Conservation (phyloP, 2,329 filamentous ascomycete species). For the Hymenoscyphus infarciens region DNA sequence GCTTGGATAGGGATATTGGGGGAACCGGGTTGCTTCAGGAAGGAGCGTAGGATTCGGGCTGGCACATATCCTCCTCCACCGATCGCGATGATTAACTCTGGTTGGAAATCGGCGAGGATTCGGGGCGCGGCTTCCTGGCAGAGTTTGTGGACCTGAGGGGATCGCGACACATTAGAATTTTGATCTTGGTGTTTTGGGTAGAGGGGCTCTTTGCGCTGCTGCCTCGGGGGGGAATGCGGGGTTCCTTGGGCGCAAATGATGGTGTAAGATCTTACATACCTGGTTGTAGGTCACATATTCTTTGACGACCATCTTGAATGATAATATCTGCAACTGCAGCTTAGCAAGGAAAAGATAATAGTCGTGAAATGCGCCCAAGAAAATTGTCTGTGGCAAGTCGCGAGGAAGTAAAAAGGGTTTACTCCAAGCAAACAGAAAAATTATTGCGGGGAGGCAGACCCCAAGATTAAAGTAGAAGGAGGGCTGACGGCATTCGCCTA, state of each 20-base stretch:
- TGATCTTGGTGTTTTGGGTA: slow-evolving; percentile 5
- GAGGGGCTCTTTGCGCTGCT: neutral
- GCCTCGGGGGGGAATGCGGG: slow-evolving; percentile 7
- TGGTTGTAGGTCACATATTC: slow-evolving; percentile 90
- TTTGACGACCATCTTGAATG: slow-evolving; percentile 70
- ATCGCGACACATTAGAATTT: slow-evolving; percentile 23
- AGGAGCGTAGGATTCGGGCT: slow-evolving; percentile 93
- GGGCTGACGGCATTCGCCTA: neutral
- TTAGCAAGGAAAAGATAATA: neutral
- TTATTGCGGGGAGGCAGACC: neutral
- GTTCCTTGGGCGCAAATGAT: neutral
- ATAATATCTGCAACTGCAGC: neutral
- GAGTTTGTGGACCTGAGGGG: slow-evolving; percentile 85
- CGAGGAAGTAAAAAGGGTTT: neutral
- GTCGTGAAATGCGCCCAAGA: neutral
- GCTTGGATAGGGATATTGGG: slow-evolving; percentile 99
- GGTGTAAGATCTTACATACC: slow-evolving; percentile 58
- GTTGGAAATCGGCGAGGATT: slow-evolving; percentile 82
- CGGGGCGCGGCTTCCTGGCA: slow-evolving; percentile 80
- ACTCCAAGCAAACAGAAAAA: neutral
- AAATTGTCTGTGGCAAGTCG: slow-evolving; percentile 2
- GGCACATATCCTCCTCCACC: slow-evolving; percentile 97
- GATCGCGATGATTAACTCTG: slow-evolving; percentile 97
- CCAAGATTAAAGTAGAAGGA: neutral
- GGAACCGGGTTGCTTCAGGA: slow-evolving; percentile 82